A percentile compares a stretch with the other conserved stretches of the same genome.
phyloP scores from a whole-genome alignment of 1,139 yeast genomes.

The Suhomyces choctaworum region DNA sequence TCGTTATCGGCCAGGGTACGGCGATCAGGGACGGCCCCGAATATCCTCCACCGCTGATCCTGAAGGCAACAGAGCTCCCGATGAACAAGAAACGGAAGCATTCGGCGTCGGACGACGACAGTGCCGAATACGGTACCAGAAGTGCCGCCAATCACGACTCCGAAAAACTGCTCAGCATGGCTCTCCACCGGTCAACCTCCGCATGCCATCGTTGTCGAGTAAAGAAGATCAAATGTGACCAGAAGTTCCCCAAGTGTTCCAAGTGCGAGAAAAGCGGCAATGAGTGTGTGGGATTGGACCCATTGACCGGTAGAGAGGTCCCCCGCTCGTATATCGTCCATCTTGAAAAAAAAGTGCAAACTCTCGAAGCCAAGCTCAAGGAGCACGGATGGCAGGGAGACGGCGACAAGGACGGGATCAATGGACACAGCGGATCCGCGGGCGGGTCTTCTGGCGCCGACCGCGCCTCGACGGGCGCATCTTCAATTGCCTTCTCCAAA shows the following conservation, averaged over 20 bases:
- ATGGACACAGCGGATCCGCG: not conserved
- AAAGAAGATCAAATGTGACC: constrained; percentile 83
- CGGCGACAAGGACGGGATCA: not conserved
- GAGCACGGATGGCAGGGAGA: constrained; percentile 35
- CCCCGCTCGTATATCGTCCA: constrained; percentile 80
- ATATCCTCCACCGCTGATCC: too few species aligned
- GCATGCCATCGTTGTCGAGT: constrained; percentile 84
- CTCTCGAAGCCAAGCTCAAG: constrained; percentile 52
- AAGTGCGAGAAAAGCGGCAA: constrained; percentile 67
- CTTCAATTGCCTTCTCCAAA: constrained; percentile 63
- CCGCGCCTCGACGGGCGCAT: not conserved
- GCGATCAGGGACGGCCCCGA: too few species aligned
- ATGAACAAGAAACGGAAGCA: constrained; percentile 7
- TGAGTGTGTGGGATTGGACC: constrained; percentile 81
- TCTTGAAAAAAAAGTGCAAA: constrained; percentile 63
- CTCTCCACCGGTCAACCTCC: constrained; percentile 54
- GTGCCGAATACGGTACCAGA: not conserved
- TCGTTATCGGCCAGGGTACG: too few species aligned
- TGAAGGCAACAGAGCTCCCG: too few species aligned
- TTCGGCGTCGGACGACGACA: constrained; percentile 1
- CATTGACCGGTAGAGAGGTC: constrained; percentile 83
- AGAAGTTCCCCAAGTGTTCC: constrained; percentile 74
- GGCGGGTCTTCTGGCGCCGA: not conserved
- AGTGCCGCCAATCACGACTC: not conserved
- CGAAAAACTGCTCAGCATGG: constrained; percentile 11